A percentile compares a stretch with the other conserved stretches of the same genome.
phyloP scores from a whole-genome alignment of 768 basidiomycete species.

The Kwoniella pini region DNA sequence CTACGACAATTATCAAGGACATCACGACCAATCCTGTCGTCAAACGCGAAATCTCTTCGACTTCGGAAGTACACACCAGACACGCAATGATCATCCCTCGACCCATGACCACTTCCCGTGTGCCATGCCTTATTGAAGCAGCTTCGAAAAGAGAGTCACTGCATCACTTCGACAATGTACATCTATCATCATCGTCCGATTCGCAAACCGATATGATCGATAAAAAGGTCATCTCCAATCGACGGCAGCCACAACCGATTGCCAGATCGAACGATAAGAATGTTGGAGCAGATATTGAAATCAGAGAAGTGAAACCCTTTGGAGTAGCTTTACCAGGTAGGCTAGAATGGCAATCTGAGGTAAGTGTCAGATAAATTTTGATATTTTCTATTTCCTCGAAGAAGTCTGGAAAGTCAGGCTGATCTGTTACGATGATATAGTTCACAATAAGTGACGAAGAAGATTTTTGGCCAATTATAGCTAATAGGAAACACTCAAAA shows the following conservation, averaged over 20 bases:
- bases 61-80: background rate
- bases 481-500: conserved; percentile 17
- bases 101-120: background rate
- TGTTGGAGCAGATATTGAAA: background rate
- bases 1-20: too few species aligned
- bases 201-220: too few species aligned
- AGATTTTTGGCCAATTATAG: conserved; percentile 34
- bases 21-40: too few species aligned
- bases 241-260: background rate
- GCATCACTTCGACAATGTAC: too few species aligned
- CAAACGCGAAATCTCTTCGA: background rate
- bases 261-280: background rate
- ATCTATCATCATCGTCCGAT: too few species aligned
- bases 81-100: background rate
- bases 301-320: conserved; percentile 10
- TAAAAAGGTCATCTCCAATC: too few species aligned
- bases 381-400: too few species aligned
- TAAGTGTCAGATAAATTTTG: conserved; percentile 12
- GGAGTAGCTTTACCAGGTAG: conserved; percentile 26
- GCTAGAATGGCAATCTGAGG: conserved; percentile 29
- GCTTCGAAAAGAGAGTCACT: conserved; percentile 23
- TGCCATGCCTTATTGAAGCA: conserved; percentile 29
- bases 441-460: conserved; percentile 28
- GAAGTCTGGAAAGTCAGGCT: too few species aligned
- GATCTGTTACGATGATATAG: too few species aligned